Base-by-base conservation (phyloP, 495 filamentous ascomycete genomes). In the Penicillium mononematosum region DNA sequence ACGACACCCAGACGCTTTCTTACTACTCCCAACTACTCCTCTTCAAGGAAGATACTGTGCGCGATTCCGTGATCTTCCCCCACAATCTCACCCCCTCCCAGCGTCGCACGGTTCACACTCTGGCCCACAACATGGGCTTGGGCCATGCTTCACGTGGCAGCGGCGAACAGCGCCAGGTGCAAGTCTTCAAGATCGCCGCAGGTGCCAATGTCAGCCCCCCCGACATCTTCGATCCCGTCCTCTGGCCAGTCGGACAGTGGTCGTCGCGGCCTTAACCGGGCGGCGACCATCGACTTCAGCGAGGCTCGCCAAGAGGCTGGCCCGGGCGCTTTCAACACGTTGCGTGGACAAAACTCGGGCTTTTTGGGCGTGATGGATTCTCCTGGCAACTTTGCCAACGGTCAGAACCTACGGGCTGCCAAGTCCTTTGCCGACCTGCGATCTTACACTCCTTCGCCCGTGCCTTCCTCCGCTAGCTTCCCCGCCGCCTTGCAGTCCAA, bases 271-370 rank as follows among this genome's bases (percentile, higher is more conserved):
- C 78, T 98, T 34, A 94, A 92, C 76, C 89, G 94, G 29, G 92
- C 94, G 19, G 95, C 94, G 32, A 98, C 94, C n/a, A 96, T 95
- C 63, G 93, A 98, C 73, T 98, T 98, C 74, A 91, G 89, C 62
- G 94, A 97, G 68, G 85, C 90, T 36, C 88, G 92, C 7, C 86
- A 81, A 24, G 83, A 83, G 45, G 85, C 56, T 22, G 66, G 87
- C 20, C 78, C 79, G 36, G 81, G 83, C 44, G 79, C 88, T 60
- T 90, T 88, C 69, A 85, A 83, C 63, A 85, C 89, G 1, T 78
- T 95, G 45, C 88, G 90, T 41, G 81, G 88, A 45, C 90, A 93
- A 62, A 82, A 82, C 34, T 83, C 85, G 31, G 87, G 86, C 43
- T 87, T 92, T 45, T 78, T 98, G 42, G 90, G 92, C 43, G 85